Base-by-base conservation (phyloP, 148 eudicot species). In the Persicaria maculosa region DNA sequence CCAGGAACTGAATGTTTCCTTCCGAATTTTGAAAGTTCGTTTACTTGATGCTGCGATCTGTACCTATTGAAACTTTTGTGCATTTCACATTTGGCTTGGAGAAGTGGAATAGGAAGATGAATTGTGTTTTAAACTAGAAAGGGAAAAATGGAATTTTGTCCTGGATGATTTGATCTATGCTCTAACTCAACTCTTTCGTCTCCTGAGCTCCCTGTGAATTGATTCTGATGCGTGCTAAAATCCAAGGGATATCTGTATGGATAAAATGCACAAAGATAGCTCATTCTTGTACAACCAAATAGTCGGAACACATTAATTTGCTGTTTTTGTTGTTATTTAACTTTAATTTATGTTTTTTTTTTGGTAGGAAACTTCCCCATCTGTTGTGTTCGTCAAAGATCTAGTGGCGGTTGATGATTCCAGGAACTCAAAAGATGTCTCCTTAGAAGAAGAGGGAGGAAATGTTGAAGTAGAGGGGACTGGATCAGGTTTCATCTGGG, bases 401-500 rank as follows among this genome's bases (percentile, higher is more conserved):
- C 79, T 90, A 77, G 84, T 87, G 81, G 7, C 81, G 73, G 75
- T 81, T 31, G 86, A 81, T 62, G 81, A 65, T 70, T 82, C 96
- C 68, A 84, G 80, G 74, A 77, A 77, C 80, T 78, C 87, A 68
- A 81, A 82, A 44, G 84, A 84, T n/a, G 70, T 45, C 62, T 54
- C 44, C 65, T 47, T 81, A 52, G 70, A 79, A 47, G 97, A 90
- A 68, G 97, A 88, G 57, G 93, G 83, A 47, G 87, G 82, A 76
- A 73, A 83, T 77, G 89, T 83, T 53, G 86, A 80, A 80, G 87
- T 91, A 50, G 96, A 91, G 77, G 97, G 98, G 81, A 94, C 97
- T 47, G 98, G 98, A 80, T 92, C 98, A 19, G 98, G 98, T 79
- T 94, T 94, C 80, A 88, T 94, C 64, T 94, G 98, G 97, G 98